A percentile compares a stretch with the other conserved stretches of the same genome.
Evolutionary conservation across 257 asterid species (phyloP).

Genomic region (Nicotiana knightiana): DNA sequence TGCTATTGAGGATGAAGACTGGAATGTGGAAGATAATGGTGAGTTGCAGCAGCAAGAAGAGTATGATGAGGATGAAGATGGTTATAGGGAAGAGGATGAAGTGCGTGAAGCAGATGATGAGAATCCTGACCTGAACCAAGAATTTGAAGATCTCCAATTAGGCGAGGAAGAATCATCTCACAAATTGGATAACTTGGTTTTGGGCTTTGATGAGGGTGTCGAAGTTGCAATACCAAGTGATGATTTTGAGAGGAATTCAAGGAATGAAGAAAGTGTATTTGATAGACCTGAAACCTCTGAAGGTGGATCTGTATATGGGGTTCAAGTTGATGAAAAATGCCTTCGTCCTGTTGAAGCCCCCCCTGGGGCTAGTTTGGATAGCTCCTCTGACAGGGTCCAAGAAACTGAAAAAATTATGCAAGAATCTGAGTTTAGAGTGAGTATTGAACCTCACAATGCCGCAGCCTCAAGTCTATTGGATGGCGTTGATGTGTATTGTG

Average conservation of each 20-base stretch:
- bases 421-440: slow-evolving; percentile 37
- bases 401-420: slow-evolving; percentile 32
- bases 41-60: slow-evolving; percentile 76
- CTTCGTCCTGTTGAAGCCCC: slow-evolving; percentile 35
- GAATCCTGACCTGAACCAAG: slow-evolving; percentile 54
- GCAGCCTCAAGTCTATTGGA: slow-evolving; percentile 26
- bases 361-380: slow-evolving; percentile 27
- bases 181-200: slow-evolving; percentile 58
- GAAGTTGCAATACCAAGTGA: slow-evolving; percentile 87
- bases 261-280: slow-evolving; percentile 39
- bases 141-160: slow-evolving; percentile 50
- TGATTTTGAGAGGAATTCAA: slow-evolving; percentile 52
- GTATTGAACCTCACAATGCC: slow-evolving; percentile 27
- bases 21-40: slow-evolving; percentile 65
- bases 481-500: slow-evolving; percentile 32
- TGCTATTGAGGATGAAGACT: slow-evolving; percentile 76
- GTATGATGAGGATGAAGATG: slow-evolving; percentile 90
- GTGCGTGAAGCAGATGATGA: slow-evolving; percentile 65
- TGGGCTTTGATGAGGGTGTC: slow-evolving; percentile 92
- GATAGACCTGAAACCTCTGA: slow-evolving; percentile 46
- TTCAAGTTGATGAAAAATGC: slow-evolving; percentile 45
- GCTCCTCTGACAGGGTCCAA: slow-evolving; percentile 26
- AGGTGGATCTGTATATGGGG: slow-evolving; percentile 32
- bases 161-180: slow-evolving; percentile 50
- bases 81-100: slow-evolving; percentile 86